Conservation (phyloP, 192 early-diverging fungal genomes). For the Coemansia javaensis region DNA sequence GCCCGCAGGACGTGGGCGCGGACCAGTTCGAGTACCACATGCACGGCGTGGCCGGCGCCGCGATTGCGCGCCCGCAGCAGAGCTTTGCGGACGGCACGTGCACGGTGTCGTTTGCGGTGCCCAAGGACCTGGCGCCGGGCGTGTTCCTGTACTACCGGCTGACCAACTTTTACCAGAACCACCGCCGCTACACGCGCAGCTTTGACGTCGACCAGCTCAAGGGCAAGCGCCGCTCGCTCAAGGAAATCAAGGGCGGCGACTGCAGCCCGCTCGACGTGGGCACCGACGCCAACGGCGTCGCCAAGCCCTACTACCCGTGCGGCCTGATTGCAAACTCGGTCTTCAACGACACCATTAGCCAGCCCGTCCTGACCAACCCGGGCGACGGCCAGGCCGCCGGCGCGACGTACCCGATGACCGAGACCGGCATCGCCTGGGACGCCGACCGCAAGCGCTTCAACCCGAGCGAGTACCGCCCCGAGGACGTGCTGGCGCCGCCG, state of each 20-base stretch:
- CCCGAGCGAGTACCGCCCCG: constrained; percentile 50
- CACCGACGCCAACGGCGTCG: constrained; percentile 10
- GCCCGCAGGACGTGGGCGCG: constrained; percentile 3
- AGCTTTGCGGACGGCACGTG: constrained; percentile 58
- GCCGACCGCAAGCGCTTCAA: constrained; percentile 71
- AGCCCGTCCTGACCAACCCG: constrained; percentile 56
- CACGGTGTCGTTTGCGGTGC: constrained; percentile 68
- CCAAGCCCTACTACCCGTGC: constrained; percentile 81
- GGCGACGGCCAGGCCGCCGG: constrained; percentile 16
- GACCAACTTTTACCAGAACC: constrained; percentile 99
- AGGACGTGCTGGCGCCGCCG: constrained; percentile 75
- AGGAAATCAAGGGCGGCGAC: constrained; percentile 44
- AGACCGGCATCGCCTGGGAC: constrained; percentile 83
- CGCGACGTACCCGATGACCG: constrained; percentile 58
- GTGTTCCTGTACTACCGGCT: constrained; percentile 94
- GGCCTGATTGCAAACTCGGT: constrained; percentile 97
- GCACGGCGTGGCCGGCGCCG: constrained; percentile 22
- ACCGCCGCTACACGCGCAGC: constrained; percentile 91
- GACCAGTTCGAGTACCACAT: constrained; percentile 38
- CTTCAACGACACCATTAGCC: constrained; percentile 78
- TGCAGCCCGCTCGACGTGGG: constrained; percentile 58
- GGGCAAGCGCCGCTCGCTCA: constrained; percentile 52
- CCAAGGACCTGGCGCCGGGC: constrained; percentile 61
- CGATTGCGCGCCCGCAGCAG: constrained; percentile 41
- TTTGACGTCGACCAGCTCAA: constrained; percentile 78